phyloP scores from a whole-genome alignment of 2,329 filamentous ascomycete genomes.

The Beauveria australis region DNA sequence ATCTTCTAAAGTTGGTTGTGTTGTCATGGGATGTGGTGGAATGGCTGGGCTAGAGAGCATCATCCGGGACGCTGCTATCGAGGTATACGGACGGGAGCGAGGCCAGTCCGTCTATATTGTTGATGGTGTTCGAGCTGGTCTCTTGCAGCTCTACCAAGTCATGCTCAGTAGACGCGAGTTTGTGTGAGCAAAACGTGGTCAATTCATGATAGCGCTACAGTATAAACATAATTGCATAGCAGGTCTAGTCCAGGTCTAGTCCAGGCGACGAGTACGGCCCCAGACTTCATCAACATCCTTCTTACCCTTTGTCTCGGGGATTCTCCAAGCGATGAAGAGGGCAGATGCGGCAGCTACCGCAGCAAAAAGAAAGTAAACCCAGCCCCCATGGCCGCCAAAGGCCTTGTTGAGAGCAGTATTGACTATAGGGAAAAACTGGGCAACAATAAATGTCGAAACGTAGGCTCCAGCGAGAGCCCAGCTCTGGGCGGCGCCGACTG shows the following conservation, averaged over 20 bases:
- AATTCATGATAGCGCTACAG: background rate
- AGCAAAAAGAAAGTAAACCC: conserved; percentile 89
- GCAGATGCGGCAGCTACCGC: conserved; percentile 61
- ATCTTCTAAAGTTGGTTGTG: conserved; percentile 49
- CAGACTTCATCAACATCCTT: conserved; percentile 83
- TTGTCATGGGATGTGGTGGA: conserved; percentile 83
- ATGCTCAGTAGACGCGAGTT: conserved; percentile 36
- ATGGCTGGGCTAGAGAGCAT: conserved; percentile 80
- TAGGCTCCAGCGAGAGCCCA: conserved; percentile 85
- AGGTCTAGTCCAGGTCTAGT: conserved; percentile 40
- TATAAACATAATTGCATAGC: background rate
- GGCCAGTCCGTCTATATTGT: conserved; percentile 57
- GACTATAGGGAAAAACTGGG: conserved; percentile 87
- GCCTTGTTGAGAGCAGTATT: conserved; percentile 61
- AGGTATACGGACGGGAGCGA: conserved; percentile 52
- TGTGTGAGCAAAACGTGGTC: conserved; percentile 8
- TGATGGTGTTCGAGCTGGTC: conserved; percentile 69
- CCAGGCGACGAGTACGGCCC: conserved; percentile 54
- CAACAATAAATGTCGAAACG: conserved; percentile 82
- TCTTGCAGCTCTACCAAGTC: conserved; percentile 52
- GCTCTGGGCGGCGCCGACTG: conserved; percentile 83
- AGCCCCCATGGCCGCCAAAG: conserved; percentile 58
- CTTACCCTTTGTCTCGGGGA: conserved; percentile 87
- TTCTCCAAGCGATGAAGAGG: conserved; percentile 61
- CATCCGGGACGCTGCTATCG: conserved; percentile 60